Evolutionary conservation across 768 basidiomycete genomes (phyloP), one percentile per base, ranked within the genome.

Genomic region (Tephrocybe sp.): DNA sequence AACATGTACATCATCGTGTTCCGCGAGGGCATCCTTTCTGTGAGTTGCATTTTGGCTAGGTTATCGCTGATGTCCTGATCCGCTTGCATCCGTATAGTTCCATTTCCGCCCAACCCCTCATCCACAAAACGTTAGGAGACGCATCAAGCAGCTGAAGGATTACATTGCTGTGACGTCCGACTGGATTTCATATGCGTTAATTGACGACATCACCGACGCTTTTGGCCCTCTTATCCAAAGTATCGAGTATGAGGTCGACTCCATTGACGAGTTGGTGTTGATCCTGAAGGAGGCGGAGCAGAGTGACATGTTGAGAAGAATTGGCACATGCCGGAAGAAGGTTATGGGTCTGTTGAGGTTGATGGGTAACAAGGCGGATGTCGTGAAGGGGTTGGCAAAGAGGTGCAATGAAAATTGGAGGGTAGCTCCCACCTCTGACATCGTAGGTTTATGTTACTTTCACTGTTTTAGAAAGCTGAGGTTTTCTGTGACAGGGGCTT

Each of bases 1-100:
- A 99, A 99, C 70, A 98, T 97, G 95, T 99, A 99, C 70, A 95
- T 99, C 58, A 90, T 98, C 59, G 97, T 99, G 42, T 97, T 99
- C 73, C 80, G 95, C 19, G 97, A 98, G 65, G 97, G 97, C 15
- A 97, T 85, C 1, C 73, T 98, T 42, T 97, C 93, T 8, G 94
- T 97, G 60, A 61, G 86, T 77, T 12, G 47, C 18, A 24, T 39
- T 5, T 37, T 22, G 6, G 21, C 29, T 48, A 27, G 9, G 33
- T 33, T 53, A 29, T 29, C 13, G 12, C 37, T 49, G 41, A 13
- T 4, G 16, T 27, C 16, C 24, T 22, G 6, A 25, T 25, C 15
- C 37, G n/a, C 4, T 34, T 49, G 11, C 42, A 8, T 50, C 3
- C 57, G n/a, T n/a, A n/a, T n/a, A 94, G 89, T 97, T 97, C 75